Conservation (phyloP, 176 grass and related monocot genomes). For the Stipa capillata region DNA sequence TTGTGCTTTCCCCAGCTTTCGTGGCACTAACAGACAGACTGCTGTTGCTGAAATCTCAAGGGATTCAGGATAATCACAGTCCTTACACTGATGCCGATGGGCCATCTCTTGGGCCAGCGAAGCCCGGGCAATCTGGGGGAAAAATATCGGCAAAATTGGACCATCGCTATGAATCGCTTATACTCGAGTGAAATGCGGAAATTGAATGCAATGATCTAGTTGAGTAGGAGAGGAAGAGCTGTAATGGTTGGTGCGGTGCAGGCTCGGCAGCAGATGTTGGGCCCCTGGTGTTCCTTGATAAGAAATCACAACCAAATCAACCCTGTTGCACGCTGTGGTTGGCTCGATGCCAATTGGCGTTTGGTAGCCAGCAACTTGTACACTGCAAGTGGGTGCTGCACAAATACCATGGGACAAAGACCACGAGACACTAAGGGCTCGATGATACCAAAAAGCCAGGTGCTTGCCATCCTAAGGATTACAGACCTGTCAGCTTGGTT, state of each 20-base stretch:
- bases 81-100: not conserved
- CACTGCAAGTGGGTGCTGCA: not conserved
- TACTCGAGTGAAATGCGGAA: constrained; percentile 3
- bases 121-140: not conserved
- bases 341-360: constrained; percentile 33
- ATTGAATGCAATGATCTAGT: constrained; percentile 40
- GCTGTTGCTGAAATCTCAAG: constrained; percentile 15
- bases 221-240: constrained; percentile 25
- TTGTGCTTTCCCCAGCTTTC: constrained; percentile 29
- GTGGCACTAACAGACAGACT: constrained; percentile 13
- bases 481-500: not conserved
- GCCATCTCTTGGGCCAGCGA: constrained; percentile 16
- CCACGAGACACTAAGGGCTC: not conserved
- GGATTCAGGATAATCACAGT: constrained; percentile 4
- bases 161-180: not conserved
- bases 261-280: constrained; percentile 16
- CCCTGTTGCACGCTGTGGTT: constrained; percentile 6
- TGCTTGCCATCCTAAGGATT: no score
- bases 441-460: not conserved
- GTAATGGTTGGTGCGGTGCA: constrained; percentile 24
- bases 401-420: not conserved
- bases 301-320: constrained; percentile 30
- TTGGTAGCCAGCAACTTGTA: constrained; percentile 15
- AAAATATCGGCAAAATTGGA: not conserved
- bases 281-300: constrained; percentile 32